These are phyloP conservation scores for Rhododendron griersonianum DNA, from an alignment of 148 eudicot genomes.

Conservation along the genomic window DNA sequence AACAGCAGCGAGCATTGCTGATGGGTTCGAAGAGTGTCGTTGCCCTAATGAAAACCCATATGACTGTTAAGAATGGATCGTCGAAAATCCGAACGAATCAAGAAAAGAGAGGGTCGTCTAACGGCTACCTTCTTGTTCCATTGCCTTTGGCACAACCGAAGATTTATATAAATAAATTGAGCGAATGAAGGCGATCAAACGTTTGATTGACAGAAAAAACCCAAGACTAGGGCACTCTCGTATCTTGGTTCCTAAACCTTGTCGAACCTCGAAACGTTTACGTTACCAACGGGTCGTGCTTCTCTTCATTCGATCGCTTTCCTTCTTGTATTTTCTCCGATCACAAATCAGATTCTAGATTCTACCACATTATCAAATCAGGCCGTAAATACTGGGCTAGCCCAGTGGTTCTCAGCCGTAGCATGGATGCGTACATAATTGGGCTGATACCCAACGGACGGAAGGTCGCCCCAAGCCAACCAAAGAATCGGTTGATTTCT, in stretches of 20 bases:
- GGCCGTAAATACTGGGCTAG: not conserved
- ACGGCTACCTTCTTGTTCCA: slow-evolving; percentile 26
- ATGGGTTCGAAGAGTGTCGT: slow-evolving; percentile 57
- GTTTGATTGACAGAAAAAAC: not conserved
- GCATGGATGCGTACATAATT: not conserved
- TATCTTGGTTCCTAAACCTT: not conserved
- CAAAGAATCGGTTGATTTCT: not conserved
- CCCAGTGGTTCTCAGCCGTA: not conserved
- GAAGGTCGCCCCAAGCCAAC: not conserved
- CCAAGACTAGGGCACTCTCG: slow-evolving; percentile 5
- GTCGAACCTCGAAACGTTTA: not conserved
- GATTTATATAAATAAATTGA: not conserved
- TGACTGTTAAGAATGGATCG: not conserved
- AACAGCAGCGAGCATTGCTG: slow-evolving; percentile 64
- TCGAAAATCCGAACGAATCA: too few species aligned
- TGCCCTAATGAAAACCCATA: slow-evolving; percentile 45
- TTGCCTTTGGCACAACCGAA: not conserved
- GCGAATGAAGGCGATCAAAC: slow-evolving; percentile 6
- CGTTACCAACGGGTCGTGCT: not conserved
- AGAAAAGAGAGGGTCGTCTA: not conserved
- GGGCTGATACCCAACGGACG: not conserved
- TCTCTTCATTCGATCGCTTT: not conserved
- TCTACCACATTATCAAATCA: not conserved
- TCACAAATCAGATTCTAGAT: not conserved
- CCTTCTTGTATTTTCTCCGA: too few species aligned